A percentile compares a stretch with the other conserved stretches of the same genome.
phyloP scores from a whole-genome alignment of 2,329 filamentous ascomycete genomes.

The Phoma sp. region DNA sequence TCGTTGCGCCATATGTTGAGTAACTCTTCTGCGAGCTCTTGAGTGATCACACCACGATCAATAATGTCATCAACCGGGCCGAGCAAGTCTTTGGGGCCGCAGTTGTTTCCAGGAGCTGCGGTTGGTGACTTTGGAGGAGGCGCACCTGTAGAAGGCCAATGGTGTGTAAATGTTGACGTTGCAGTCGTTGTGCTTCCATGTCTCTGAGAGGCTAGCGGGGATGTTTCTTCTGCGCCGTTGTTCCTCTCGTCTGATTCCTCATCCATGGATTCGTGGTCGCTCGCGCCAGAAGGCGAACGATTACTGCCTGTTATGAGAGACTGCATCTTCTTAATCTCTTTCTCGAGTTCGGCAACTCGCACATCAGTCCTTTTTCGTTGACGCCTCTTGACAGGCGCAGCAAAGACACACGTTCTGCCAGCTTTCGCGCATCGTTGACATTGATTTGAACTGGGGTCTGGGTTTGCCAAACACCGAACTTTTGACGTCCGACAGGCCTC shows the following conservation, averaged over 20 bases:
- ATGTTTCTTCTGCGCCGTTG: slow-evolving; percentile 20
- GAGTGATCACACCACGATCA: slow-evolving; percentile 41
- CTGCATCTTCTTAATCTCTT: slow-evolving; percentile 45
- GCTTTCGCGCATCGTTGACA: slow-evolving; percentile 47
- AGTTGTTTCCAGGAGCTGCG: slow-evolving; percentile 5
- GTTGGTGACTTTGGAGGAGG: slow-evolving; percentile 10
- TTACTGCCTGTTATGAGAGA: slow-evolving; percentile 35
- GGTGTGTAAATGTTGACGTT: slow-evolving; percentile 14
- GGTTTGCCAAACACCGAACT: slow-evolving; percentile 42
- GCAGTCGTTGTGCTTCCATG: slow-evolving; percentile 18
- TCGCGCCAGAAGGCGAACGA: slow-evolving; percentile 30
- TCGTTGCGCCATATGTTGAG: slow-evolving; percentile 41
- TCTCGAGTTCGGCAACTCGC: slow-evolving; percentile 46
- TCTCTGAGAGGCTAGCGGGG: slow-evolving; percentile 19
- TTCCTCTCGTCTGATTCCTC: slow-evolving; percentile 32
- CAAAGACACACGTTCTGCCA: slow-evolving; percentile 42
- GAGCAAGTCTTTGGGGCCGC: slow-evolving; percentile 29
- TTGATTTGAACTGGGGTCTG: slow-evolving; percentile 32
- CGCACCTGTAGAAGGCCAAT: slow-evolving; percentile 10
- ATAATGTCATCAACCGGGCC: slow-evolving; percentile 42
- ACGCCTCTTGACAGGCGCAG: slow-evolving; percentile 43
- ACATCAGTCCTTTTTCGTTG: slow-evolving; percentile 48
- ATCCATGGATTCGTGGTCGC: slow-evolving; percentile 39
- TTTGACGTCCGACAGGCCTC: slow-evolving; percentile 47
- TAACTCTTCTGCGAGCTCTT: slow-evolving; percentile 37